A percentile compares a stretch with the other conserved stretches of the same genome.
Evolutionary conservation across 2,329 filamentous ascomycete species (phyloP).

Genomic region (Diplodia sapinea): DNA sequence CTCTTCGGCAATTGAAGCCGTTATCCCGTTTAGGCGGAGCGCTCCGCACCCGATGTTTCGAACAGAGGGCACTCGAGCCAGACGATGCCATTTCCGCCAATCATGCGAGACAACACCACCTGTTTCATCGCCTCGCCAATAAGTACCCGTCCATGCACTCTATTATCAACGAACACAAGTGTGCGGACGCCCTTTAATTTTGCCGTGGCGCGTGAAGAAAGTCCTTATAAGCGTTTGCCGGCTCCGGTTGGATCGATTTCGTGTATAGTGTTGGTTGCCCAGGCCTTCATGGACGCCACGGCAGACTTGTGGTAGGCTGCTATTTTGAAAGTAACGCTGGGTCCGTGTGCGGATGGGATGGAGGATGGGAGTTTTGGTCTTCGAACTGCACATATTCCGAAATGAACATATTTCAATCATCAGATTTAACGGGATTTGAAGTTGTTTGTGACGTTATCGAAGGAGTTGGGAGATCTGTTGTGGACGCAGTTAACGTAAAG

Average conservation of each 20-base stretch:
- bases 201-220: neutral
- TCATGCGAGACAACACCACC: neutral
- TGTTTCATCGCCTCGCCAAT: conserved; percentile 20
- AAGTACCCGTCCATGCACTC: conserved; percentile 18
- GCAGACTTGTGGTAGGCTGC: neutral
- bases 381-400: neutral
- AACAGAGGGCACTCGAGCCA: conserved; percentile 16
- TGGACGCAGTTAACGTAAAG: no score
- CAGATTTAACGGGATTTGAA: no score
- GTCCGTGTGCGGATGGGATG: neutral
- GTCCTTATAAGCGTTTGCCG: neutral
- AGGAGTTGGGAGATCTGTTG: no score
- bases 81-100: conserved; percentile 26
- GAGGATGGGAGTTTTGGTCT: neutral
- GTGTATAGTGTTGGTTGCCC: conserved; percentile 18
- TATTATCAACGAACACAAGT: conserved; percentile 23
- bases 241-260: neutral
- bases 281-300: conserved; percentile 4
- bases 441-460: no score
- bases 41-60: conserved; percentile 18
- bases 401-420: no score
- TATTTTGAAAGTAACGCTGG: neutral
- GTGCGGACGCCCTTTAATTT: conserved; percentile 18
- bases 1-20: conserved; percentile 9
- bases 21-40: conserved; percentile 18